These are phyloP conservation scores for Vigna angularis DNA, from an alignment of 306 rosid species.

Conservation along the genomic window DNA sequence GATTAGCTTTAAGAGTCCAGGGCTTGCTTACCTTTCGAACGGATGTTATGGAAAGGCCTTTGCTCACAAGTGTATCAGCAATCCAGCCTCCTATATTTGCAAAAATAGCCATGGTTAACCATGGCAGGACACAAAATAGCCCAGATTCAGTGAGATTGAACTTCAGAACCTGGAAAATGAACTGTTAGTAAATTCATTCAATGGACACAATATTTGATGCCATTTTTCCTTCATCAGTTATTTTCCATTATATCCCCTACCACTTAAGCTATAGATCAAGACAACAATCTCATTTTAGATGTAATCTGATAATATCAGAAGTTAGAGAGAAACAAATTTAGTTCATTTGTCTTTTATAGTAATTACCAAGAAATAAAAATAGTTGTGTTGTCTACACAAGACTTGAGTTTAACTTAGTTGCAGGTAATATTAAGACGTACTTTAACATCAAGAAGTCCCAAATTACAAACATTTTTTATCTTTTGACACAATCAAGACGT, in stretches of 20 bases:
- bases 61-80: slow-evolving; percentile 95
- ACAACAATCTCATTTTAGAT: slow-evolving; percentile 12
- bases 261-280: slow-evolving; percentile 26
- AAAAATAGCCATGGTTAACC: slow-evolving; percentile 97
- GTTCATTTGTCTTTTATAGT: slow-evolving; percentile 18
- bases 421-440: slow-evolving; percentile 18
- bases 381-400: slow-evolving; percentile 1
- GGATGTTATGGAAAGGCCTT: slow-evolving; percentile 81
- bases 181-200: slow-evolving; percentile 39
- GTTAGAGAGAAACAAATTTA: background rate
- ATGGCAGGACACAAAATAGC: slow-evolving; percentile 91
- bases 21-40: slow-evolving; percentile 83
- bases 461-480: slow-evolving; percentile 24
- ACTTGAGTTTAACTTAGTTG: slow-evolving; percentile 14
- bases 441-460: slow-evolving; percentile 29
- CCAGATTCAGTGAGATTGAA: slow-evolving; percentile 98
- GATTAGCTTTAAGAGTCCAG: slow-evolving; percentile 5
- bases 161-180: slow-evolving; percentile 83
- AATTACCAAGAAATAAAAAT: slow-evolving; percentile 20
- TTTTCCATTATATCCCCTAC: slow-evolving; percentile 12
- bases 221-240: background rate
- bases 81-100: slow-evolving; percentile 99
- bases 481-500: slow-evolving; percentile 1
- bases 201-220: slow-evolving; percentile 9
- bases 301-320: slow-evolving; percentile 14